Evolutionary conservation across 495 filamentous ascomycete species (phyloP).

Genomic region (Podospora pseudopauciseta): DNA sequence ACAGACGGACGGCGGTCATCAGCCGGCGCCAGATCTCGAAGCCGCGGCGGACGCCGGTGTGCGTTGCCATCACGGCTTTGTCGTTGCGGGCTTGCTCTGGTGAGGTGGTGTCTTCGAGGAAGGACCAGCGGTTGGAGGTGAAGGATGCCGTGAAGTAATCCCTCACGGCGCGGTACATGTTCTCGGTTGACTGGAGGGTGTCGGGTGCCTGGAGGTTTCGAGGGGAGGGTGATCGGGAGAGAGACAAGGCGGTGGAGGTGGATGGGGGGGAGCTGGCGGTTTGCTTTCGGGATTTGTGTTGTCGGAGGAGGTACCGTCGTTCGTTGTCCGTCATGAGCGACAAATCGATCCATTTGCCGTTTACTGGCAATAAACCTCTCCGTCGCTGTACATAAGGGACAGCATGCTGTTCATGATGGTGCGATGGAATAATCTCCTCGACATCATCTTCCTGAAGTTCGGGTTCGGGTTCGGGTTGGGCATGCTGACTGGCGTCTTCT

Average conservation of each 20-base stretch:
- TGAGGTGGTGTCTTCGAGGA: not conserved
- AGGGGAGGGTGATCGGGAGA: constrained; percentile 1
- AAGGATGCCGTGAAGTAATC: constrained; percentile 16
- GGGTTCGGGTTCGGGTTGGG: constrained; percentile 1
- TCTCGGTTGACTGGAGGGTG: constrained; percentile 7
- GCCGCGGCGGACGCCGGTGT: not conserved
- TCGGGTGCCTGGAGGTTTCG: constrained; percentile 1
- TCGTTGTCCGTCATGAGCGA: not conserved
- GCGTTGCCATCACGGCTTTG: not conserved
- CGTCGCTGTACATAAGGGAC: not conserved
- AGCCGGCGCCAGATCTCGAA: constrained; percentile 13
- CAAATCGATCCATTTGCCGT: not conserved
- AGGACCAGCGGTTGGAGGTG: constrained; percentile 9
- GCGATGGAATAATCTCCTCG: not conserved
- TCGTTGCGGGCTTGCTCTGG: not conserved
- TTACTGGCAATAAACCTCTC: not conserved
- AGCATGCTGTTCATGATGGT: not conserved
- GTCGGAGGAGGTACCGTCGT: not conserved
- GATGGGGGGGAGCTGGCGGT: not conserved
- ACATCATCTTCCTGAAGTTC: not conserved
- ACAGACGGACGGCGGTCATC: constrained; percentile 13
- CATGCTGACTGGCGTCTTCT: not conserved
- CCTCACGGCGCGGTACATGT: constrained; percentile 14
- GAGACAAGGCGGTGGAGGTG: not conserved
- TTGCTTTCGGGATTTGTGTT: not conserved